Conservation (phyloP, 352 stramenopile species). For the Globisporangium iwayamae region DNA sequence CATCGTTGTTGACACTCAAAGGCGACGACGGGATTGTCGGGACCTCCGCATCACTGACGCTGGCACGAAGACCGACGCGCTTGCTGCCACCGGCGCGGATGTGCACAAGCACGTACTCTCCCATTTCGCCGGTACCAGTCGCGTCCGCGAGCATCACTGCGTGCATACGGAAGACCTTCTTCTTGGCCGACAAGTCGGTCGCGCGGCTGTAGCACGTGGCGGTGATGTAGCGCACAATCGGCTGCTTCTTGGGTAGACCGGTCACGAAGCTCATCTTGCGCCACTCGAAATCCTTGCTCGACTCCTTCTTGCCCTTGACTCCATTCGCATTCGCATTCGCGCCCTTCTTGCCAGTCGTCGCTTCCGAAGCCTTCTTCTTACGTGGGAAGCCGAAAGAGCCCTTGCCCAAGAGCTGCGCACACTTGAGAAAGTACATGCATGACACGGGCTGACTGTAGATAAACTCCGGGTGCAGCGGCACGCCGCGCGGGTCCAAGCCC, state of each 20-base stretch:
- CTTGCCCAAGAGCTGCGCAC: constrained; percentile 47
- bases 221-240: constrained; percentile 72
- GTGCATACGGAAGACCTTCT: constrained; percentile 82
- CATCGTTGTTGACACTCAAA: constrained; percentile 15
- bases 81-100: constrained; percentile 70
- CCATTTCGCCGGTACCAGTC: constrained; percentile 37
- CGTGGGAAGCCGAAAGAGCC: constrained; percentile 71
- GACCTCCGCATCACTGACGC: constrained; percentile 17
- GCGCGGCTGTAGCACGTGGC: constrained; percentile 70
- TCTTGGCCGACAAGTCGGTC: constrained; percentile 48
- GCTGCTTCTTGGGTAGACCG: constrained; percentile 69
- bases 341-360: constrained; percentile 17
- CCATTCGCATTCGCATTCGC: constrained; percentile 19
- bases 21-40: constrained; percentile 14
- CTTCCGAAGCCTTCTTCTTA: constrained; percentile 44
- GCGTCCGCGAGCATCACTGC: constrained; percentile 67
- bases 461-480: constrained; percentile 68
- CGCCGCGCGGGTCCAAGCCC: constrained; percentile 62
- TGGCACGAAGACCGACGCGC: constrained; percentile 57
- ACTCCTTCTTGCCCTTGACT: constrained; percentile 34
- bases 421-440: constrained; percentile 80
- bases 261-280: constrained; percentile 84
- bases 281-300: constrained; percentile 77
- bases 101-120: constrained; percentile 68
- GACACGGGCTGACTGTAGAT: constrained; percentile 73